Evolutionary conservation across 2,329 filamentous ascomycete genomes (phyloP).

Genomic region (Calonectria crousiana): DNA sequence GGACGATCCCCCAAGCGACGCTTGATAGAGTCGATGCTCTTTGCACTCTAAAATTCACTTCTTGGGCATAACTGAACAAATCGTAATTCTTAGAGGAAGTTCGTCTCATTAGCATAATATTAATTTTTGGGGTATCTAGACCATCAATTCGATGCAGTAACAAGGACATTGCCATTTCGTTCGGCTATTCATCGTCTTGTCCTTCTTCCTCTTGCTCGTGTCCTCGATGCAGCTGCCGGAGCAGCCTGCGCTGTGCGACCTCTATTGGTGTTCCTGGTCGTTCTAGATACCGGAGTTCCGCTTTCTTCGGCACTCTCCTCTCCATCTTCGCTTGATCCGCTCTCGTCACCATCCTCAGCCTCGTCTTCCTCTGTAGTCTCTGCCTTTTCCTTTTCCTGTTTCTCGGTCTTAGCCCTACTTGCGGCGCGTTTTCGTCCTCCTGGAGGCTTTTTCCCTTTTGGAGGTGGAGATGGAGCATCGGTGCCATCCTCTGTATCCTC

Average conservation of each 20-base stretch:
- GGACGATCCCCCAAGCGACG: background rate
- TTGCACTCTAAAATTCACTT: too few relatives aligned
- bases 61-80: background rate
- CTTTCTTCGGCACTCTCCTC: slow-evolving; percentile 52
- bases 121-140: slow-evolving; percentile 23
- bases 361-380: slow-evolving; percentile 51
- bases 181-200: slow-evolving; percentile 34
- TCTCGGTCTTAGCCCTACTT: slow-evolving; percentile 56
- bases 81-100: background rate
- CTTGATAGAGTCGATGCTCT: background rate
- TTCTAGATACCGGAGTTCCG: slow-evolving; percentile 53
- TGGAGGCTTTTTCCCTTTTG: slow-evolving; percentile 56
- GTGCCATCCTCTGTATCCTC: slow-evolving; percentile 63
- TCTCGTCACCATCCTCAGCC: slow-evolving; percentile 53
- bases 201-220: slow-evolving; percentile 49
- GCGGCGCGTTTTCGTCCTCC: slow-evolving; percentile 59
- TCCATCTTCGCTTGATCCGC: slow-evolving; percentile 48
- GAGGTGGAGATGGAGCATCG: slow-evolving; percentile 51
- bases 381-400: slow-evolving; percentile 45
- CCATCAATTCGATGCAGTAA: background rate
- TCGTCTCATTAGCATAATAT: background rate
- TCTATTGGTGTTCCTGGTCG: slow-evolving; percentile 51
- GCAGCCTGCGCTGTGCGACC: slow-evolving; percentile 40
- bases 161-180: background rate
- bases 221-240: slow-evolving; percentile 25